phyloP scores from a whole-genome alignment of 371 early-diverging fungal genomes.

The Syncephalis plumigaleata region DNA sequence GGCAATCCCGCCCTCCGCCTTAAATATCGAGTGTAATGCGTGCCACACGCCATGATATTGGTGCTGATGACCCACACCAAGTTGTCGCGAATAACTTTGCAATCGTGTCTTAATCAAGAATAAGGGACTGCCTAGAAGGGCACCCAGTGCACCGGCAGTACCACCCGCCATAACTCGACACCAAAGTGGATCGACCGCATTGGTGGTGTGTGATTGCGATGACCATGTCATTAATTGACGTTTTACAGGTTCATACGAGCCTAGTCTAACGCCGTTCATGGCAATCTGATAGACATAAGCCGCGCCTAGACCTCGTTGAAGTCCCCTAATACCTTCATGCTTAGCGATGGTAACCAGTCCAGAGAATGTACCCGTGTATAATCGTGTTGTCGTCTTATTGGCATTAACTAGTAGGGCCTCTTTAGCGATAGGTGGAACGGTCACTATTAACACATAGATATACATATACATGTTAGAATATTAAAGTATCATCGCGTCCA shows the following conservation, averaged over 20 bases:
- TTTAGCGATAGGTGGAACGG: slow-evolving; percentile 11
- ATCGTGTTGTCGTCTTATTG: slow-evolving; percentile 25
- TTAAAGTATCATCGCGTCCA: no score
- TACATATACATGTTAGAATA: no score
- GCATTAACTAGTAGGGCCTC: slow-evolving; percentile 17
- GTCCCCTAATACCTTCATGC: slow-evolving; percentile 69
- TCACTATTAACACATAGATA: no score
- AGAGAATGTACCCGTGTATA: slow-evolving; percentile 62
- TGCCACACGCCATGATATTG: slow-evolving; percentile 46
- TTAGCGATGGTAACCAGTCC: slow-evolving; percentile 60
- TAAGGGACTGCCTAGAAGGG: slow-evolving; percentile 71
- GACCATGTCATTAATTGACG: slow-evolving; percentile 6
- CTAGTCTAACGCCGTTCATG: slow-evolving; percentile 86
- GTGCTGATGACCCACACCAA: slow-evolving; percentile 85
- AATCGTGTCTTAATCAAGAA: slow-evolving; percentile 90
- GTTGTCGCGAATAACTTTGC: slow-evolving; percentile 63
- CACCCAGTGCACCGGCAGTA: slow-evolving; percentile 50
- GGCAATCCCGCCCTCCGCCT: slow-evolving; percentile 43
- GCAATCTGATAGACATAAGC: slow-evolving; percentile 86
- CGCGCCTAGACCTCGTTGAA: slow-evolving; percentile 80
- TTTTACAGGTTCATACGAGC: slow-evolving; percentile 70
- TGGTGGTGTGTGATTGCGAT: not conserved
- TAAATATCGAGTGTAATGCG: slow-evolving; percentile 48
- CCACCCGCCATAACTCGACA: slow-evolving; percentile 43
- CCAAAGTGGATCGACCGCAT: slow-evolving; percentile 11